Evolutionary conservation across 2,329 filamentous ascomycete genomes (phyloP).

Genomic region (Claviceps humidiphila): DNA sequence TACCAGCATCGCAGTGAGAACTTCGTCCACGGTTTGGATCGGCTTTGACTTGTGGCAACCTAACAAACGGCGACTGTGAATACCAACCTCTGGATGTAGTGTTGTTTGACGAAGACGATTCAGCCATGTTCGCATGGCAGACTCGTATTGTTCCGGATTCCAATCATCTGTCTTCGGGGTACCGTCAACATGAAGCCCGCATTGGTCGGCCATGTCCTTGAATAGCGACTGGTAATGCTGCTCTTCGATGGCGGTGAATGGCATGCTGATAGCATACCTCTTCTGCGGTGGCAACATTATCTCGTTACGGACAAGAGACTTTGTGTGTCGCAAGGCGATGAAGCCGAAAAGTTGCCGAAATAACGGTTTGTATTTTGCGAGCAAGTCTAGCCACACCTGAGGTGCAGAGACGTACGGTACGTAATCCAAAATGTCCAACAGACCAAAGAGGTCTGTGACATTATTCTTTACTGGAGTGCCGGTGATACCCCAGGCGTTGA

Average conservation of each 20-base stretch:
- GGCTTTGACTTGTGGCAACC: constrained; percentile 50
- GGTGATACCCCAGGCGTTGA: constrained; percentile 85
- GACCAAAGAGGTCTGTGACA: constrained; percentile 62
- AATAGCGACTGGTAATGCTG: constrained; percentile 74
- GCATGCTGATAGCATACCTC: constrained; percentile 75
- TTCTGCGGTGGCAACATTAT: constrained; percentile 70
- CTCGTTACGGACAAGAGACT: constrained; percentile 66
- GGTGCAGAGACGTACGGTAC: constrained; percentile 58
- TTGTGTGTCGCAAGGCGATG: constrained; percentile 75
- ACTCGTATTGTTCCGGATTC: constrained; percentile 49
- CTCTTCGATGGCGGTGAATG: constrained; percentile 82
- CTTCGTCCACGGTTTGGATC: constrained; percentile 71
- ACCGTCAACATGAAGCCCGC: constrained; percentile 52
- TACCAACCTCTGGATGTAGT: constrained; percentile 71
- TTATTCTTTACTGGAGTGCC: constrained; percentile 76
- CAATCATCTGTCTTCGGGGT: constrained; percentile 47
- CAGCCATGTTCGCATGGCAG: constrained; percentile 69
- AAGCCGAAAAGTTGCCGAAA: constrained; percentile 58
- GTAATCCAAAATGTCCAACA: constrained; percentile 69
- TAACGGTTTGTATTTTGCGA: constrained; percentile 42
- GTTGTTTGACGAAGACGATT: constrained; percentile 68
- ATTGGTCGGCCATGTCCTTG: constrained; percentile 58
- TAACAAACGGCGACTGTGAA: constrained; percentile 48
- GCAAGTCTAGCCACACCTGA: constrained; percentile 55
- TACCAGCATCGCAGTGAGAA: constrained; percentile 84